phyloP scores from a whole-genome alignment of 2,329 filamentous ascomycete species.

The Ceratocystis huliohia region DNA sequence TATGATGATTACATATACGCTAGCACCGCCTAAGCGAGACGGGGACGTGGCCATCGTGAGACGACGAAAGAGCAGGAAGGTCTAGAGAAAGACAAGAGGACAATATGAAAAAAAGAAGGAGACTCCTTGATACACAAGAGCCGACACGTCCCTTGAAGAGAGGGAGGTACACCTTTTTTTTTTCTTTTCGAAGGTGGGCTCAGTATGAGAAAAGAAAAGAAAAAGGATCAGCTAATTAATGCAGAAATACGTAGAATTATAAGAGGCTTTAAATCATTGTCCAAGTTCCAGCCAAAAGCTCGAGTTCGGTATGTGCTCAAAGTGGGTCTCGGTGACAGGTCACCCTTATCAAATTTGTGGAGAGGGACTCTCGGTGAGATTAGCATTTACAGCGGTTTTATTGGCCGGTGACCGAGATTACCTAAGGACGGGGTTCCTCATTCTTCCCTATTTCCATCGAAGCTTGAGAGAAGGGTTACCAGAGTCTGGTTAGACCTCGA shows the following conservation, averaged over 20 bases:
- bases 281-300: neutral
- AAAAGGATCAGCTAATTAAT: neutral
- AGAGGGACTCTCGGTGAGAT: conserved; percentile 3
- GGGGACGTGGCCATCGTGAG: neutral
- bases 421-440: neutral
- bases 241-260: neutral
- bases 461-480: too few relatives aligned
- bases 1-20: conserved; percentile 61
- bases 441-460: too few relatives aligned
- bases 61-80: neutral
- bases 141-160: neutral
- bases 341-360: neutral
- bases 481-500: too few relatives aligned
- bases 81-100: neutral
- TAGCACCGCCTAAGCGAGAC: conserved; percentile 10
- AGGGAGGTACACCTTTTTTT: neutral
- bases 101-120: too few relatives aligned
- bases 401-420: conserved; percentile 11
- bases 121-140: neutral
- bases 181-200: neutral
- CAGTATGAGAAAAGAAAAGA: neutral
- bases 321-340: neutral
- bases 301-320: neutral
- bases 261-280: neutral
- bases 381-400: neutral